Base-by-base conservation (phyloP, 2,329 filamentous ascomycete genomes). In the Epichloe typhina region DNA sequence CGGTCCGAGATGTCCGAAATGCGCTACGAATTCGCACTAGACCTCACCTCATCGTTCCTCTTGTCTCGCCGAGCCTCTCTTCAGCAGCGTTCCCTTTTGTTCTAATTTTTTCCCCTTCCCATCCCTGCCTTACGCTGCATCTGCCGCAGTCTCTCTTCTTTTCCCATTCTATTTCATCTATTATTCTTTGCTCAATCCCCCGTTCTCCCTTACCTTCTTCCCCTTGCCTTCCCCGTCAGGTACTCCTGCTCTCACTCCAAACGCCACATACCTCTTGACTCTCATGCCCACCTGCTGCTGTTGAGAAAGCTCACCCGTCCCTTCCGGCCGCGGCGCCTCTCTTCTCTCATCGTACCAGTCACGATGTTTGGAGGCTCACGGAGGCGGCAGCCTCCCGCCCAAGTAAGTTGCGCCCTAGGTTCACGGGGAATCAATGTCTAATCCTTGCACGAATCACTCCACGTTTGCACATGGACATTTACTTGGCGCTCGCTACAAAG, bases 321-420 rank as follows among this genome's bases (percentile, higher is more conserved):
- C 26, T 26, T 15, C 42, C 48, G 48, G 45, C 39, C 17, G 11
- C 48, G 40, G 38, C 31, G 48, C 45, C 48, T 48, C 39, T 44
- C 17, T 33, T 36, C 40, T 35, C 33, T 38, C 46, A 17, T 42
- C 42, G 37, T 45, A 4, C 47, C 17, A 33, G 31, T 47, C 58
- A 56, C 54, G 57, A 75, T 76, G 75, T 78, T 79, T 64, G 71
- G 66, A 57, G 60, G 69, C 58, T 73, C 73, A 56, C 70, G 71
- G 66, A 74, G 69, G 64, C 72, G 71, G 61, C 68, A 72, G 56
- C 66, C 68, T 64, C 68, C 69, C 52, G 66, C 67, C 60, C 69
- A 69, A 69, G 75, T 77, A 72, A 67, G 73, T 50, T 46, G 19
- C 41, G 33, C 23, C 31, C 19, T 36, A n/a, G 17, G 31, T 33